phyloP scores from a whole-genome alignment of 1,284 basidiomycete species.

The Sporisorium scitamineum region DNA sequence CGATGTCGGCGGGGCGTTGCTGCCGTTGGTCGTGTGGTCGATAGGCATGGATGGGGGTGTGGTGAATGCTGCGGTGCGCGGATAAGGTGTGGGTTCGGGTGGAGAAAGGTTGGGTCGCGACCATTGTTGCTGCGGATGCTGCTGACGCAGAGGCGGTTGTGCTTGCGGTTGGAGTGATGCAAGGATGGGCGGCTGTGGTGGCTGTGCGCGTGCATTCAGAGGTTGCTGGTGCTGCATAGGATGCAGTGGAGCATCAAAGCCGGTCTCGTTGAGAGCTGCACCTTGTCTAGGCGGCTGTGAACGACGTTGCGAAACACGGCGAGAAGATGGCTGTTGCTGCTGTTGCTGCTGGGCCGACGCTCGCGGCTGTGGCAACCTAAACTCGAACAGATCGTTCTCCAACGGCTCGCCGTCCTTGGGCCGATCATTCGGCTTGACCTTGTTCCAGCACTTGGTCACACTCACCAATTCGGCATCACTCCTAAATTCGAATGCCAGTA shows the following conservation, averaged over 20 bases:
- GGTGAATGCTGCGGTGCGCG: neutral
- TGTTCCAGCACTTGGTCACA: constrained; percentile 63
- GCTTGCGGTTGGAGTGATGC: constrained; percentile 2
- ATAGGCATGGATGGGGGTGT: neutral
- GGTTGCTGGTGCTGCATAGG: constrained; percentile 5
- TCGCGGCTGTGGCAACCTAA: constrained; percentile 37
- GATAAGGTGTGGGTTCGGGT: neutral
- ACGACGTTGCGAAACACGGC: neutral
- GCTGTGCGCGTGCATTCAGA: neutral
- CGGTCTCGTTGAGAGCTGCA: neutral
- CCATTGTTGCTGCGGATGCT: neutral
- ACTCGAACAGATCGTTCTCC: constrained; percentile 38
- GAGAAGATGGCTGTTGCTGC: constrained; percentile 4
- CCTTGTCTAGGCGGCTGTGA: constrained; percentile 7
- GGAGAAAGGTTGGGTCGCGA: neutral
- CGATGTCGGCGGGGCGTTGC: constrained; percentile 6
- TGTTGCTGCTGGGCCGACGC: constrained; percentile 2
- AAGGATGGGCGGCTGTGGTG: neutral
- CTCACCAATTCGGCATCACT: constrained; percentile 45
- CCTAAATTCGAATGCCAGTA: constrained; percentile 59
- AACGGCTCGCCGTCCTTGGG: constrained; percentile 54
- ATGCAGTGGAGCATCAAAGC: neutral
- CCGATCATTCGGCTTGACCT: constrained; percentile 51
- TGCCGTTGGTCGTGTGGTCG: neutral
- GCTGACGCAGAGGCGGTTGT: constrained; percentile 3